Conservation (phyloP, 176 grass and related monocot genomes). For the Themeda triandra region DNA sequence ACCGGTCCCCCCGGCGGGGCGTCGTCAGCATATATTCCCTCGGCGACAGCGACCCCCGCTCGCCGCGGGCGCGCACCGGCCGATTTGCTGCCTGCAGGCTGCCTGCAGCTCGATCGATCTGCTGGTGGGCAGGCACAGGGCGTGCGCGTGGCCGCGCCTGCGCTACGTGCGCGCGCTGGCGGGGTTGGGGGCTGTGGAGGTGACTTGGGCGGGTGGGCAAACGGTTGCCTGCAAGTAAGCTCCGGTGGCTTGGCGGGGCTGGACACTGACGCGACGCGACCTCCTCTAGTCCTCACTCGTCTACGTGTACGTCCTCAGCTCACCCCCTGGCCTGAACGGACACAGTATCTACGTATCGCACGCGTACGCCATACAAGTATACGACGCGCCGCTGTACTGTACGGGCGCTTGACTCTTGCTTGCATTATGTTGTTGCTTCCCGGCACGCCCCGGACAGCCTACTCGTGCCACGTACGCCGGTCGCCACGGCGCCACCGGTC, state of each 20-base stretch:
- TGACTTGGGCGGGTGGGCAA: conserved; percentile 51
- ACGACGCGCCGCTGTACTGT: too few species aligned
- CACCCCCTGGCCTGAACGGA: too few species aligned
- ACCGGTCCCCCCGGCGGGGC: background rate
- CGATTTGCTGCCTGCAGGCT: too few species aligned
- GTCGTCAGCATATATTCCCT: conserved; percentile 30
- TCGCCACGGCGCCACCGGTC: background rate
- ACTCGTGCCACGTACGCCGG: background rate
- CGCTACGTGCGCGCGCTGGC: too few species aligned
- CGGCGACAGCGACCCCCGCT: conserved; percentile 5
- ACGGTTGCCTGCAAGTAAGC: conserved; percentile 68
- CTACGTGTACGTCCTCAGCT: too few species aligned
- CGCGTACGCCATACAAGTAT: too few species aligned
- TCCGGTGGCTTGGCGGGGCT: conserved; percentile 21
- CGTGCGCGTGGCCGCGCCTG: background rate
- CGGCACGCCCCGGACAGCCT: background rate
- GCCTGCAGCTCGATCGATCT: too few species aligned
- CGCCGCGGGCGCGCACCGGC: background rate
- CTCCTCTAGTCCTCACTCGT: background rate
- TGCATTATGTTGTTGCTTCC: too few species aligned
- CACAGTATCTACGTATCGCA: too few species aligned
- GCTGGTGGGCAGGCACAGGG: too few species aligned
- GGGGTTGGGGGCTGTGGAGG: too few species aligned
- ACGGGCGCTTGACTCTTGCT: too few species aligned
- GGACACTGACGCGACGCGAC: conserved; percentile 24